Percentiles rank a stretch among this genome's conserved stretches.
phyloP scores from a whole-genome alignment of 257 asterid genomes.

The Handroanthus guayacan region DNA sequence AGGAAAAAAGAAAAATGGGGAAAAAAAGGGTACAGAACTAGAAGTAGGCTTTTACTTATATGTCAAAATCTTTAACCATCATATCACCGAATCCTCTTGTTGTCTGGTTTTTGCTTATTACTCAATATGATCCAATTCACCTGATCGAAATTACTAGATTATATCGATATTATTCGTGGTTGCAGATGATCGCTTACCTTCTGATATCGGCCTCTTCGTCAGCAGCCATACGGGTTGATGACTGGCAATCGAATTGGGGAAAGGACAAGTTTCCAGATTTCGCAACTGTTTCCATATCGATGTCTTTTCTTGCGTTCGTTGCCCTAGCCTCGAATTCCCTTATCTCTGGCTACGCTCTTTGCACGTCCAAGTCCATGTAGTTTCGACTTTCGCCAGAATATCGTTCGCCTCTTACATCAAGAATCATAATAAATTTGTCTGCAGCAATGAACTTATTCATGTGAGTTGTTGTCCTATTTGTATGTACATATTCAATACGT shows the following conservation, averaged over 20 bases:
- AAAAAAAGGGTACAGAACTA: too few species aligned
- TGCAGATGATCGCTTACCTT: conserved; percentile 82
- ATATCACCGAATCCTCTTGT: neutral
- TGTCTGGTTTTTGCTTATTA: neutral
- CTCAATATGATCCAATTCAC: conserved; percentile 6
- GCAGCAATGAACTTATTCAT: conserved; percentile 16
- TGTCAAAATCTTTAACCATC: too few species aligned
- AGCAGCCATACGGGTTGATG: conserved; percentile 72
- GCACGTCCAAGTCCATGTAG: conserved; percentile 53
- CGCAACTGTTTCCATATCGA: conserved; percentile 76
- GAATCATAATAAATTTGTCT: conserved; percentile 21
- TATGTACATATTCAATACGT: conserved; percentile 24
- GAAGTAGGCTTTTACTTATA: too few species aligned
- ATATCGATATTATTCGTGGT: conserved; percentile 19
- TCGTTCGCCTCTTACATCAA: neutral
- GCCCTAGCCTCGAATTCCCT: conserved; percentile 80
- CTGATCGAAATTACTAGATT: neutral
- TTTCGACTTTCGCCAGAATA: neutral
- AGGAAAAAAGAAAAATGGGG: too few species aligned
- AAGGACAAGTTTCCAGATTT: conserved; percentile 81
- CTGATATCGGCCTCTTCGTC: conserved; percentile 96
- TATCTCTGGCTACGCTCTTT: conserved; percentile 79
- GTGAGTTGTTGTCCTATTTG: conserved; percentile 9
- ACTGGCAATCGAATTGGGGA: conserved; percentile 90
- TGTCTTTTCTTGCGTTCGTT: conserved; percentile 80